These are phyloP conservation scores for Patellifolia procumbens DNA, from an alignment of 179 eudicot genomes.

Conservation along the genomic window DNA sequence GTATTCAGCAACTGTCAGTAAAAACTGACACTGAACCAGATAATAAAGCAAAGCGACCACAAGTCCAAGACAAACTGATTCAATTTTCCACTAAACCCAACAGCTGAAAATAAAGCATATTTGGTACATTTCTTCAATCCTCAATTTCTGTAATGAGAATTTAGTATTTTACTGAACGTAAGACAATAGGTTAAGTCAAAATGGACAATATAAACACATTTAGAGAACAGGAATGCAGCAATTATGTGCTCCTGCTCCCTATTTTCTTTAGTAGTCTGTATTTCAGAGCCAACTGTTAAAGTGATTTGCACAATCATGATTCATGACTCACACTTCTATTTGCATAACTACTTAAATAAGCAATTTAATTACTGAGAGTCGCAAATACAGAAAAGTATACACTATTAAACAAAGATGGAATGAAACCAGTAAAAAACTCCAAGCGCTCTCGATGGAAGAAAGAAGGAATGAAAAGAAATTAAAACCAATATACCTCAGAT, in stretches of 20 bases:
- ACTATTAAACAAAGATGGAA: neutral
- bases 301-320: neutral
- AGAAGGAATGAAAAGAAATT: neutral
- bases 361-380: neutral
- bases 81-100: neutral
- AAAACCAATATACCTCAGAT: constrained; percentile 61
- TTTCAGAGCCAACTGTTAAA: neutral
- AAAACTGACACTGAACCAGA: constrained; percentile 12
- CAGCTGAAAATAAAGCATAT: constrained; percentile 1
- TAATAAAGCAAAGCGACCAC: constrained; percentile 4
- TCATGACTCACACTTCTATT: neutral
- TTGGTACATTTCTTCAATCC: neutral
- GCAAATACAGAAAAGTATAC: constrained; percentile 7
- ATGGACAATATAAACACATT: neutral
- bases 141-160: neutral
- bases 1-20: constrained; percentile 18
- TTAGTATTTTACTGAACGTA: neutral
- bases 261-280: neutral
- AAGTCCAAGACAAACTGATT: constrained; percentile 1
- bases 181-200: neutral
- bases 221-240: neutral
- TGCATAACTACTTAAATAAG: neutral
- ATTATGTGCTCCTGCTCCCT: neutral
- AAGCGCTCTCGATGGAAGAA: neutral
- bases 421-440: neutral